Conservation (phyloP, 2,329 filamentous ascomycete genomes). For the Tolypocladium endophyticum region DNA sequence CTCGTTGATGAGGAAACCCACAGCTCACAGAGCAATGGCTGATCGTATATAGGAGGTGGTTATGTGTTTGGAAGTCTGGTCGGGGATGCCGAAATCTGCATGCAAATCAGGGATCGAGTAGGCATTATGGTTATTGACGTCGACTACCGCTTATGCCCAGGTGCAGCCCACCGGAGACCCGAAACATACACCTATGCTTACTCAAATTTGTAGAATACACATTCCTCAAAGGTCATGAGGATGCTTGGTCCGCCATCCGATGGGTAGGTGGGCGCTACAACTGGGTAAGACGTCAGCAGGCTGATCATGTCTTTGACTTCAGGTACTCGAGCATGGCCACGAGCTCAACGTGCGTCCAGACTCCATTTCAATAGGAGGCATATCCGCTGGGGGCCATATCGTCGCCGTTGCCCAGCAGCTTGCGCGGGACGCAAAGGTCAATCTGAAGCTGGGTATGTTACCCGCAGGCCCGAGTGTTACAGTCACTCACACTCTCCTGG, state of each 20-base stretch:
- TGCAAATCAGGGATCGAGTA: constrained; percentile 1
- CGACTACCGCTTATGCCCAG: constrained; percentile 1
- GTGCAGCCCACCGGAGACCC: neutral
- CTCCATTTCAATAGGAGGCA: constrained; percentile 5
- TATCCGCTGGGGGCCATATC: constrained; percentile 4
- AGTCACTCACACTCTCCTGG: neutral
- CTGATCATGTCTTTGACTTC: neutral
- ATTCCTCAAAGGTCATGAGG: constrained; percentile 4
- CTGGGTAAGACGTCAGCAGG: neutral
- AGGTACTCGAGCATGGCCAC: neutral
- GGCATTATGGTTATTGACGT: constrained; percentile 2
- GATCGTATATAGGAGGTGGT: neutral
- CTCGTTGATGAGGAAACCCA: neutral
- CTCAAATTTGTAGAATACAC: neutral
- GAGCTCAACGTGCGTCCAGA: constrained; percentile 1
- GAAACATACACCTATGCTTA: neutral
- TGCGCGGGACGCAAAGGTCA: constrained; percentile 1
- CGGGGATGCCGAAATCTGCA: constrained; percentile 2
- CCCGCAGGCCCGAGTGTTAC: neutral
- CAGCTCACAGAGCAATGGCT: neutral
- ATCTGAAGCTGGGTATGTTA: constrained; percentile 1
- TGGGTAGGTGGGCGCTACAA: constrained; percentile 1
- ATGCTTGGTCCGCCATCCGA: constrained; percentile 3
- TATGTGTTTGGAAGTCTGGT: constrained; percentile 1
- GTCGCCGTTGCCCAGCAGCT: constrained; percentile 2